Base-by-base conservation (phyloP, 306 rosid genomes). In the Cucumis melo region DNA sequence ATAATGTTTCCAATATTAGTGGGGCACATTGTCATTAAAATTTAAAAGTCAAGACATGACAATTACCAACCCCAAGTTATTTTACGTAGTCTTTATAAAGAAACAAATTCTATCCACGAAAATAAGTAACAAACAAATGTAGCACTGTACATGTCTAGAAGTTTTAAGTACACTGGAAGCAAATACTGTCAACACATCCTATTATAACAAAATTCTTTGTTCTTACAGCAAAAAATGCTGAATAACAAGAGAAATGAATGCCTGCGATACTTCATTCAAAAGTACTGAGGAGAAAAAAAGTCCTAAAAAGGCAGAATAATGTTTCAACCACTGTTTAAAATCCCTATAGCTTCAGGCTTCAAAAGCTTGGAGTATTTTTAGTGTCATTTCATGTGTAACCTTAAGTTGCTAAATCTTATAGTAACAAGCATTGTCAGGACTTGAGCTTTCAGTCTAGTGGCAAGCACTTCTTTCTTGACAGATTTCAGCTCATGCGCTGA, bases 341-440 rank as follows among this genome's bases (percentile, higher is more conserved):
- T 48, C 38, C 58, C 24, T 46, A 48, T 4, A 71, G 36, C 75
- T 24, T 5, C 21, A 23, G 41, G 5, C 42, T 8, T 23, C 24
- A 44, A 70, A 46, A 70, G 75, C 13, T 44, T 71, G 59, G 59
- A 29, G 24, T 24, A 71, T 46, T 71, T 71, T n/a, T 68, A 0
- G 39, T 50, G 60, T 71, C 76, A 71, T 71, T 71, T 71, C 59
- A 71, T 71, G 76, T 27, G 59, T 8, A 71, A 46, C 24, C 59
- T 23, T 55, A 71, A 71, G 55, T 8, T 8, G 58, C 46, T 48
- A 71, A 44, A 48, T 23, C 14, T 24, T 23, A 24, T 14, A 42
- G 36, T 46, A 46, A 71, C 58, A 71, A 71, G 4, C 8, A 23
- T 8, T 46, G 41, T 27, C 20, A 48, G 15, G 58, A 44, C 59